Percentiles rank a stretch among this genome's conserved stretches.
phyloP scores from a whole-genome alignment of 2,329 filamentous ascomycete genomes.

The Paecilomyces variotii region DNA sequence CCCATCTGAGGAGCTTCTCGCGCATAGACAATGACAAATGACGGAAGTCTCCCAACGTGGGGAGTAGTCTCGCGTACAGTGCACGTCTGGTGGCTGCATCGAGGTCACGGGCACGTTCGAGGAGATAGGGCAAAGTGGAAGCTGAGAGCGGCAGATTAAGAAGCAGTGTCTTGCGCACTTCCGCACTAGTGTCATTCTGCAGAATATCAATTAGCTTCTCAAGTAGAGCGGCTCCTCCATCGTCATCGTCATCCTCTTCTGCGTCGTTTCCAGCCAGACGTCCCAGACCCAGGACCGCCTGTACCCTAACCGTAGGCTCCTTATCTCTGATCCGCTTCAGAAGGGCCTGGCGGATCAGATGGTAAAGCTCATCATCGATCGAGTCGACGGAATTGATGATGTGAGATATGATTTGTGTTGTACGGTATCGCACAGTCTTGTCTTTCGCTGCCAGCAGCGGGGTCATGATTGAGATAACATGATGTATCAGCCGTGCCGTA shows the following conservation, averaged over 20 bases:
- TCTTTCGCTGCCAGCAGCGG: slow-evolving; percentile 80
- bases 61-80: slow-evolving; percentile 79
- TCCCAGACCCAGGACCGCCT: slow-evolving; percentile 85
- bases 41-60: slow-evolving; percentile 85
- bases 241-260: slow-evolving; percentile 62
- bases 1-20: slow-evolving; percentile 93
- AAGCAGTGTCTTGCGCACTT: slow-evolving; percentile 80
- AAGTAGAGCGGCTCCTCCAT: slow-evolving; percentile 59
- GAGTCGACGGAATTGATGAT: slow-evolving; percentile 87
- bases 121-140: slow-evolving; percentile 71
- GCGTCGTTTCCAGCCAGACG: slow-evolving; percentile 68
- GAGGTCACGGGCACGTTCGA: slow-evolving; percentile 84
- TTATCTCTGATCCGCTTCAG: slow-evolving; percentile 87
- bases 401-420: slow-evolving; percentile 83
- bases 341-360: slow-evolving; percentile 68
- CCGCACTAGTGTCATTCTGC: slow-evolving; percentile 88
- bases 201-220: slow-evolving; percentile 80
- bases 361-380: slow-evolving; percentile 86
- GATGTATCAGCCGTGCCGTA: slow-evolving; percentile 66
- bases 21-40: slow-evolving; percentile 88
- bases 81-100: slow-evolving; percentile 77
- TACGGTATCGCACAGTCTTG: slow-evolving; percentile 81
- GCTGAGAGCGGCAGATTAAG: slow-evolving; percentile 84
- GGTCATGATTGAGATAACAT: slow-evolving; percentile 64
- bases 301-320: slow-evolving; percentile 82